Evolutionary conservation across 2,329 filamentous ascomycete species (phyloP), one percentile per base, ranked within the genome.

Genomic region (Arthrobotrys iridis): DNA sequence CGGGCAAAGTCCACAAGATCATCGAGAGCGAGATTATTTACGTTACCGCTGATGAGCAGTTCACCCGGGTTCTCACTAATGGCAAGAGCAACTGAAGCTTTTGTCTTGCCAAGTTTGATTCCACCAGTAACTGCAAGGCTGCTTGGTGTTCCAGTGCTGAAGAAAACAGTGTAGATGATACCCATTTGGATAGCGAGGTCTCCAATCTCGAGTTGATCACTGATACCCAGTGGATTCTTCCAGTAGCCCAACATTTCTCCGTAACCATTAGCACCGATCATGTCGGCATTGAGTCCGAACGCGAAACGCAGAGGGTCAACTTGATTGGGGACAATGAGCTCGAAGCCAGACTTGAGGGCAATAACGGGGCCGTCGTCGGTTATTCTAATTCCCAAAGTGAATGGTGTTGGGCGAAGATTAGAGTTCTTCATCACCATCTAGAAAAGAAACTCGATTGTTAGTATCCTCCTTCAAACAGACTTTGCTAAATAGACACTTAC

Each of bases 351-450:
- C 37, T 59, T 59, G 11, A 59, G 55, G 7, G 37, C 55, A 15
- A 59, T 24, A 13, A 24, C 13, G 6, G 55, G 55, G 10, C 55
- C 55, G 15, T 59, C 30, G 30, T 59, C 55, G 2, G 55, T 59
- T 2, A 59, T 10, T n/a, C 13, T 59, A 10, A 59, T 59, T 18
- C 55, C 55, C 26, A 59, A 3, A 10, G 55, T 59, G 8, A 59
- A 59, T 30, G 55, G 55, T 4, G 35, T 59, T 18, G 55, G 55
- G 15, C 55, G 55, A 33, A 59, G 55, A 13, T 59, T 59, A 13
- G 55, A 43, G 18, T 59, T 59, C 26, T 59, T 59, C 55, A 59
- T 59, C 8, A 59, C 55, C 55, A 59, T 59, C 55, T 59, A 45
- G 5, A 30, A 4, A 0, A 59, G 11, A 30, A 28, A 8, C 15